These are phyloP conservation scores for Colletotrichum trifolii DNA, from an alignment of 2,329 filamentous ascomycete species.

Conservation along the genomic window DNA sequence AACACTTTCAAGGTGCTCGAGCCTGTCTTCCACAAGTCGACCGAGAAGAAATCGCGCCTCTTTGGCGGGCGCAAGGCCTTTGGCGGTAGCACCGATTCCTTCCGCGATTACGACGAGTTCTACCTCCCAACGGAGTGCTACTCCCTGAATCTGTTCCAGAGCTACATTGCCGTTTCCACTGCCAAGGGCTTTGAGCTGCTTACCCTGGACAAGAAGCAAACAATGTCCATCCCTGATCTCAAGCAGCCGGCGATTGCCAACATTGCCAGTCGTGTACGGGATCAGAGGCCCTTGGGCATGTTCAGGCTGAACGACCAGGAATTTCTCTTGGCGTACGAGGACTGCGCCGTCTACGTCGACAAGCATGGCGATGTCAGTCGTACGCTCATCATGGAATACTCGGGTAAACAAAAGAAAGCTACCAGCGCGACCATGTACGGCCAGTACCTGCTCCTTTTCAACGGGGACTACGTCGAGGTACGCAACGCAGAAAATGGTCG, in stretches of 20 bases:
- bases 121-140: slow-evolving; percentile 97
- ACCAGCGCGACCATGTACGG: slow-evolving; percentile 89
- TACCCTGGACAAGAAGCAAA: slow-evolving; percentile 96
- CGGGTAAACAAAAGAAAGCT: slow-evolving; percentile 84
- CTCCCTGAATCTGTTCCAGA: slow-evolving; percentile 95
- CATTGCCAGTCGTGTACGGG: slow-evolving; percentile 84
- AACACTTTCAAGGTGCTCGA: slow-evolving; percentile 98
- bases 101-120: slow-evolving; percentile 98
- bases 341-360: slow-evolving; percentile 97
- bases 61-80: slow-evolving; percentile 69
- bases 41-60: slow-evolving; percentile 80
- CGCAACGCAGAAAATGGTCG: slow-evolving; percentile 96
- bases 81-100: slow-evolving; percentile 87
- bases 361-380: slow-evolving; percentile 97
- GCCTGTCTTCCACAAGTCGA: slow-evolving; percentile 92
- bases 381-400: slow-evolving; percentile 97
- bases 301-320: slow-evolving; percentile 93
- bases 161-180: slow-evolving; percentile 90
- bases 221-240: slow-evolving; percentile 92
- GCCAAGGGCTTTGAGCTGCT: slow-evolving; percentile 94
- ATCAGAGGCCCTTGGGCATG: slow-evolving; percentile 92
- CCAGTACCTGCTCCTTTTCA: slow-evolving; percentile 91
- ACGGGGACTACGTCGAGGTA: slow-evolving; percentile 96
- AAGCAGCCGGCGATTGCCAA: slow-evolving; percentile 81
- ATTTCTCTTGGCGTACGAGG: slow-evolving; percentile 93